These are phyloP conservation scores for Talaromyces sp. DNA, from an alignment of 2,329 filamentous ascomycete genomes.

Conservation along the genomic window DNA sequence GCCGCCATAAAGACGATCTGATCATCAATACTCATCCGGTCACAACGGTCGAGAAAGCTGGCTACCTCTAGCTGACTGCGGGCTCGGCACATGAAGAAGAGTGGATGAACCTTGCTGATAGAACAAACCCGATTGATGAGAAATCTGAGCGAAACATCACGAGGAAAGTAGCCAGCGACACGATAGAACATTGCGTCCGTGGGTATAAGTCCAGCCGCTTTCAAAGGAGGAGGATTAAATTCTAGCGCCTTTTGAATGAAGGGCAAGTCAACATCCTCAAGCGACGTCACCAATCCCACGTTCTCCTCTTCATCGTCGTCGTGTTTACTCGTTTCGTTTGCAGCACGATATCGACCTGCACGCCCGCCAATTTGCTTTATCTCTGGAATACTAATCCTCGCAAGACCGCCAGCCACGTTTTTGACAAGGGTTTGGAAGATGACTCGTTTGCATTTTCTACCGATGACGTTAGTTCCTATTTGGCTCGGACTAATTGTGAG, in stretches of 20 bases:
- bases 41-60: conserved; percentile 69
- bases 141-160: conserved; percentile 75
- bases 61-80: conserved; percentile 64
- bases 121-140: conserved; percentile 73
- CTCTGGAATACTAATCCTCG: conserved; percentile 66
- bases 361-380: conserved; percentile 94
- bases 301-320: conserved; percentile 28
- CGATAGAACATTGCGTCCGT: conserved; percentile 67
- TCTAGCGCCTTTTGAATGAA: conserved; percentile 62
- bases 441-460: conserved; percentile 74
- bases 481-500: not conserved
- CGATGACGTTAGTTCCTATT: conserved; percentile 19
- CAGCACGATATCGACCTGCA: conserved; percentile 79
- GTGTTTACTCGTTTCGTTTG: conserved; percentile 50
- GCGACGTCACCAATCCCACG: conserved; percentile 72
- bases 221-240: conserved; percentile 62
- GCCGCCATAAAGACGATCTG: conserved; percentile 71
- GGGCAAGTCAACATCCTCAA: conserved; percentile 67
- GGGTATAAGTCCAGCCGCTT: conserved; percentile 69
- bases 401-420: conserved; percentile 58
- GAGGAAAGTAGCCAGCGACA: conserved; percentile 79
- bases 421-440: conserved; percentile 80
- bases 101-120: conserved; percentile 59
- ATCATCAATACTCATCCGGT: conserved; percentile 66
- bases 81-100: conserved; percentile 68